A percentile compares a stretch with the other conserved stretches of the same genome.
phyloP scores from a whole-genome alignment of 2,329 filamentous ascomycete genomes.

The Pseudocercospora pini-densiflorae region DNA sequence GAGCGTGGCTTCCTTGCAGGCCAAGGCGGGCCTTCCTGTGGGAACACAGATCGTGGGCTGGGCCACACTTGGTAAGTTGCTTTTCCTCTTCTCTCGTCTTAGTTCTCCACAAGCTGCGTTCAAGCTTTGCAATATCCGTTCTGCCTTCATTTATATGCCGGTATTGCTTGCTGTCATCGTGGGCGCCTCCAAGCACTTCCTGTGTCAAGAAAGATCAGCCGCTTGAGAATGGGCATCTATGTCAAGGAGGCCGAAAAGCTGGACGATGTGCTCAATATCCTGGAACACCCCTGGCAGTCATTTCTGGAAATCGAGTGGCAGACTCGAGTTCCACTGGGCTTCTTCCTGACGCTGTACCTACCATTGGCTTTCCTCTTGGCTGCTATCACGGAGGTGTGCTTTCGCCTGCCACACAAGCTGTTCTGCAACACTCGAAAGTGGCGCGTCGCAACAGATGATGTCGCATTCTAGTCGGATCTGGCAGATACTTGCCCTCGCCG shows the following conservation, averaged over 20 bases:
- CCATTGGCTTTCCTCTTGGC: constrained; percentile 19
- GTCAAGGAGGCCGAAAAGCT: constrained; percentile 13
- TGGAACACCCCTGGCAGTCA: constrained; percentile 23
- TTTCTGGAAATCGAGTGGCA: constrained; percentile 14
- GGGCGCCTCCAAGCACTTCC: neutral
- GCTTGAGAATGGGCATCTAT: constrained; percentile 21
- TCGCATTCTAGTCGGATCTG: constrained; percentile 18
- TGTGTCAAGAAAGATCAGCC: neutral
- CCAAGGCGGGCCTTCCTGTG: constrained; percentile 79
- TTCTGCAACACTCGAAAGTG: constrained; percentile 9
- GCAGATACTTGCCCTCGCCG: constrained; percentile 16
- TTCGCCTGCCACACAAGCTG: constrained; percentile 21
- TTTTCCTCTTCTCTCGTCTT: neutral
- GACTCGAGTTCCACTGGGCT: constrained; percentile 20
- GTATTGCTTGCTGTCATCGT: neutral
- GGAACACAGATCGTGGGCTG: constrained; percentile 90
- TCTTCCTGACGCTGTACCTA: constrained; percentile 21
- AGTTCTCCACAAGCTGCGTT: neutral
- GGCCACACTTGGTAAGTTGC: constrained; percentile 68
- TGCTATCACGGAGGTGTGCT: constrained; percentile 20
- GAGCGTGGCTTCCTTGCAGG: constrained; percentile 82
- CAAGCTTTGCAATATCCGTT: neutral
- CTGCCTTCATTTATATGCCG: neutral
- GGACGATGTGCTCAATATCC: constrained; percentile 21
- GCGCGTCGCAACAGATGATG: constrained; percentile 11